A percentile compares a stretch with the other conserved stretches of the same genome.
Evolutionary conservation across 2,329 filamentous ascomycete genomes (phyloP).

Genomic region (Berkeleyomyces basicola): DNA sequence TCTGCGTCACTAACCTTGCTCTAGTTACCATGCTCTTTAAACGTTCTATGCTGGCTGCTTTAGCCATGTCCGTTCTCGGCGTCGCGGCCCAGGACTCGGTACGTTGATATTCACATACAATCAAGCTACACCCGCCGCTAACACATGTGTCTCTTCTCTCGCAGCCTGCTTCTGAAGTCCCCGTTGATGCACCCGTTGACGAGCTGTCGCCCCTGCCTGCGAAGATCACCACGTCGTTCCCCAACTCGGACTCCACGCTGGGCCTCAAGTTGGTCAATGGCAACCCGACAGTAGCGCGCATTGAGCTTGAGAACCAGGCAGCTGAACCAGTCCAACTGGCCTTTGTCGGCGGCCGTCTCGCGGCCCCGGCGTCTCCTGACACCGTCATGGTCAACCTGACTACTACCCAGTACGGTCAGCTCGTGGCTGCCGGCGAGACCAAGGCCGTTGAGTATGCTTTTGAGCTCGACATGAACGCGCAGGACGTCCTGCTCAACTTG

Average conservation of each 20-base stretch:
- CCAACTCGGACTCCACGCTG: slow-evolving; percentile 59
- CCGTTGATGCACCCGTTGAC: slow-evolving; percentile 1
- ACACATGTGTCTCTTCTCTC: background rate
- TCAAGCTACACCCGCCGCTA: background rate
- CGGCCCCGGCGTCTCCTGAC: slow-evolving; percentile 32
- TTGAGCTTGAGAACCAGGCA: slow-evolving; percentile 78
- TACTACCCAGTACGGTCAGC: slow-evolving; percentile 52
- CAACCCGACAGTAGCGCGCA: slow-evolving; percentile 62
- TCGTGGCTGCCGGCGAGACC: slow-evolving; percentile 59
- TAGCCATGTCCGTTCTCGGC: slow-evolving; percentile 52
- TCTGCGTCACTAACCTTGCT: slow-evolving; percentile 11
- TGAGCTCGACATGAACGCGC: slow-evolving; percentile 78
- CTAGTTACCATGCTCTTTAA: slow-evolving; percentile 52
- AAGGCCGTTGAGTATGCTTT: slow-evolving; percentile 70
- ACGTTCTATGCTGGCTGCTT: slow-evolving; percentile 52
- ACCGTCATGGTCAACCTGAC: slow-evolving; percentile 71
- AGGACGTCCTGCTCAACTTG: slow-evolving; percentile 68
- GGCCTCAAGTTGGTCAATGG: slow-evolving; percentile 94
- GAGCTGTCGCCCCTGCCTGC: slow-evolving; percentile 15
- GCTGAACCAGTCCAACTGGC: slow-evolving; percentile 54
- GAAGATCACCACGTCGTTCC: slow-evolving; percentile 42
- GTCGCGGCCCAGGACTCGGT: slow-evolving; percentile 31
- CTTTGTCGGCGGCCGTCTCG: slow-evolving; percentile 61
- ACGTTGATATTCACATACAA: background rate
- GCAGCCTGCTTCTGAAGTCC: slow-evolving; percentile 9